phyloP scores from a whole-genome alignment of 192 early-diverging fungal genomes.

The Rhizophagus sp. region DNA sequence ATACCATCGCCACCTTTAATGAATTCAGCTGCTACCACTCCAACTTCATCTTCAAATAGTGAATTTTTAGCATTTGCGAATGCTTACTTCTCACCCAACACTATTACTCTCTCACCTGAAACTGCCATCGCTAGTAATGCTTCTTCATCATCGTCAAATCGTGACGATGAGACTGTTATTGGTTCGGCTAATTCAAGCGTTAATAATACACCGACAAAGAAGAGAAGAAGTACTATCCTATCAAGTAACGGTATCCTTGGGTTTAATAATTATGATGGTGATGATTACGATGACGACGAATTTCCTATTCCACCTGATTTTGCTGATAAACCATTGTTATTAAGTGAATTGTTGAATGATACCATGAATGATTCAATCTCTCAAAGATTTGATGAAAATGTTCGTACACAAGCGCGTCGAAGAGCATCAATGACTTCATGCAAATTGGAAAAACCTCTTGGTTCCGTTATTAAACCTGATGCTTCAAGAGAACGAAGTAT shows the following conservation, averaged over 20 bases:
- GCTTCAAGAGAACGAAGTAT: neutral
- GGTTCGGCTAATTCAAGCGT: neutral
- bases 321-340: neutral
- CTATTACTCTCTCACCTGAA: neutral
- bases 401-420: neutral
- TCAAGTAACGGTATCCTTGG: neutral
- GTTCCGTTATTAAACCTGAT: neutral
- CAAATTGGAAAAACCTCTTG: neutral
- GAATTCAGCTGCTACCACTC: neutral
- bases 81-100: constrained; percentile 24
- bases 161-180: neutral
- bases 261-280: neutral
- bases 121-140: neutral
- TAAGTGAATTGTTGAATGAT: neutral
- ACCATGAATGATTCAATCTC: neutral
- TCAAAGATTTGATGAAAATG: neutral
- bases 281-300: neutral
- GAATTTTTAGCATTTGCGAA: constrained; percentile 21
- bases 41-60: neutral
- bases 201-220: neutral
- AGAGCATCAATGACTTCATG: constrained; percentile 1
- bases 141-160: neutral
- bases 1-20: neutral
- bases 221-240: neutral
- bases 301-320: neutral